Evolutionary conservation across 495 filamentous ascomycete genomes (phyloP), one percentile per base, ranked within the genome.

Genomic region (Letharia columbiana): DNA sequence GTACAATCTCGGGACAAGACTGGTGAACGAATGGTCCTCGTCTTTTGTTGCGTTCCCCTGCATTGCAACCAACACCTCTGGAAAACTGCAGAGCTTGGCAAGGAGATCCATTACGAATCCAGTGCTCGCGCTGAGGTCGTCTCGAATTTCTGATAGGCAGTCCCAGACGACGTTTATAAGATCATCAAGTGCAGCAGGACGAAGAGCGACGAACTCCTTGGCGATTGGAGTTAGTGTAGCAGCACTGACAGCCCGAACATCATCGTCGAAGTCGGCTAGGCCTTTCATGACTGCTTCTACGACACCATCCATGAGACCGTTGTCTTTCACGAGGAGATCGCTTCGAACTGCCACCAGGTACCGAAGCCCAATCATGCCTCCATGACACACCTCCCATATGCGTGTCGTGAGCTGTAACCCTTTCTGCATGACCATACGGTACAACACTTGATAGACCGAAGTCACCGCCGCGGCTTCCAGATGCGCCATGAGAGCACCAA

Each of bases 81-180:
- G 89, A 79, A 96, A 98, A 66, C 91, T 89, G 77, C 95, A 98
- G 42, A 98, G 85, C 71, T 91, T 98, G 35, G 94, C 95, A 33
- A 98, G 80, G 39, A 98, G 83, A 72, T 98, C 94, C 94, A 98
- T 98, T 52, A 98, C 93, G 61, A 89, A 93, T 40, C 94, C 94
- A 33, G 94, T 98, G 75, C 92, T 97, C 9, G 94, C 95, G 75
- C 92, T 96, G 18, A 98, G 81, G 75, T 98, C 94, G 73, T 98
- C 94, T 67, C 93, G 91, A 11, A 98, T 77, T 72, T 95, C 92
- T 10, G 94, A 96, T 31, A 98, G 83, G 77, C 94, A 98, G 68
- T 92, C 90, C 94, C 94, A 98, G 37, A 98, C 92, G 68, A 97
- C 94, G 73, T 89, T 86, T 77, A 98, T 96, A 54, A 98, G 82